These are phyloP conservation scores for Cryptococcus wingfieldii DNA, from an alignment of 1,284 basidiomycete species.

Conservation along the genomic window DNA sequence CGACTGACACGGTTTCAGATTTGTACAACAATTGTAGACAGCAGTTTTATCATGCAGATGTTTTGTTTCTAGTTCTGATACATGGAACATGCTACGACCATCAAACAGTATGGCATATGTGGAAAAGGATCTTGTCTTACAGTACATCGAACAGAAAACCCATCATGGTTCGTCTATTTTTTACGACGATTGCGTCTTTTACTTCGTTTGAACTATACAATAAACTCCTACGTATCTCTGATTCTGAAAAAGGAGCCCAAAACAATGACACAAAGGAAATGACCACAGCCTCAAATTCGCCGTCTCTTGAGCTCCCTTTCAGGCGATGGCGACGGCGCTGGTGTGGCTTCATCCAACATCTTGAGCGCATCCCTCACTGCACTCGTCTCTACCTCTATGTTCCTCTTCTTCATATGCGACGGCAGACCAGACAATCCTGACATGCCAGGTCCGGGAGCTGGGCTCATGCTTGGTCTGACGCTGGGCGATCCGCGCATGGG, in stretches of 20 bases:
- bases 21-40: background rate
- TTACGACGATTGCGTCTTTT: no score
- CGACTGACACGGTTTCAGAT: background rate
- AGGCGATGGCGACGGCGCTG: slow-evolving; percentile 4
- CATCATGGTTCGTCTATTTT: no score
- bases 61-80: background rate
- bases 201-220: no score
- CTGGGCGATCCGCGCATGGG: slow-evolving; percentile 19
- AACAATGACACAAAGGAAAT: background rate
- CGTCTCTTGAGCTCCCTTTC: slow-evolving; percentile 11
- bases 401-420: slow-evolving; percentile 48
- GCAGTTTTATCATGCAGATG: background rate
- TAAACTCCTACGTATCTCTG: no score
- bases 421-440: background rate
- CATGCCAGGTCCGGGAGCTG: no score
- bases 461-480: background rate
- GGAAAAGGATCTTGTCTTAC: no score
- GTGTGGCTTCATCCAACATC: slow-evolving; percentile 57
- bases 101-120: no score
- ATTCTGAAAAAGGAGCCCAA: no score
- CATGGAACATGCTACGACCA: background rate
- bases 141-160: no score
- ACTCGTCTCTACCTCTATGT: slow-evolving; percentile 69
- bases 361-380: slow-evolving; percentile 73
- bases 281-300: background rate